phyloP scores from a whole-genome alignment of 1,284 basidiomycete species.

The Ustilago nuda region DNA sequence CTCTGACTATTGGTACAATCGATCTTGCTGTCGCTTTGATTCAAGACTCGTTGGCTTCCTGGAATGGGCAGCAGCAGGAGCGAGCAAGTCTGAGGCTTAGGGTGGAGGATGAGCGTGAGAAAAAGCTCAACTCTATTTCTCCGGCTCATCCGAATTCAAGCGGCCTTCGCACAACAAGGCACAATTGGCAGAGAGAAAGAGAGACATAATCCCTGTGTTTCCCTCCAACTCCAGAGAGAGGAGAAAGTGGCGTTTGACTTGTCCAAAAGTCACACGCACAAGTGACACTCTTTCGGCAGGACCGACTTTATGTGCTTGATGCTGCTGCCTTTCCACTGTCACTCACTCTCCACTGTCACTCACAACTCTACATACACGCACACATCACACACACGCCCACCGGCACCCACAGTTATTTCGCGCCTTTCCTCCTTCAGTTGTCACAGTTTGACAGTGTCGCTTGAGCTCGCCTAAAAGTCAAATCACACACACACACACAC shows the following conservation, averaged over 20 bases:
- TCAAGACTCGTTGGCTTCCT: background rate
- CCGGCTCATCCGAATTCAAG: conserved; percentile 5
- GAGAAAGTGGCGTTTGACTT: too few relatives aligned
- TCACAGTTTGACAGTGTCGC: conserved; percentile 7
- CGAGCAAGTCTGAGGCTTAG: background rate
- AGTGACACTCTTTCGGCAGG: conserved; percentile 7
- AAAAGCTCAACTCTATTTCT: conserved; percentile 12
- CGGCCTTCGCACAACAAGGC: background rate
- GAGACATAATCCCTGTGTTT: too few relatives aligned
- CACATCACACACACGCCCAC: too few relatives aligned
- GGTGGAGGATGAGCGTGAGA: background rate
- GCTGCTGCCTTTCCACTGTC: background rate
- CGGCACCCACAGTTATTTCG: background rate
- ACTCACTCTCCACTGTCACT: background rate
- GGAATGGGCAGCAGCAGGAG: background rate
- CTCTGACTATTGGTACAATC: background rate
- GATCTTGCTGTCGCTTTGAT: background rate
- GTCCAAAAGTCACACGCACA: background rate
- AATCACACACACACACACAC: background rate
- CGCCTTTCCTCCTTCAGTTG: background rate
- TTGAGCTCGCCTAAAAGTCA: background rate
- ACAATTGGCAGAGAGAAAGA: too few relatives aligned
- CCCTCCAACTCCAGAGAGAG: too few relatives aligned
- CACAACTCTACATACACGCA: background rate
- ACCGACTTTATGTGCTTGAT: too few relatives aligned